A percentile compares a stretch with the other conserved stretches of the same genome.
Conservation (phyloP, 495 filamentous ascomycete species). For the Penicillium maclennaniae region DNA sequence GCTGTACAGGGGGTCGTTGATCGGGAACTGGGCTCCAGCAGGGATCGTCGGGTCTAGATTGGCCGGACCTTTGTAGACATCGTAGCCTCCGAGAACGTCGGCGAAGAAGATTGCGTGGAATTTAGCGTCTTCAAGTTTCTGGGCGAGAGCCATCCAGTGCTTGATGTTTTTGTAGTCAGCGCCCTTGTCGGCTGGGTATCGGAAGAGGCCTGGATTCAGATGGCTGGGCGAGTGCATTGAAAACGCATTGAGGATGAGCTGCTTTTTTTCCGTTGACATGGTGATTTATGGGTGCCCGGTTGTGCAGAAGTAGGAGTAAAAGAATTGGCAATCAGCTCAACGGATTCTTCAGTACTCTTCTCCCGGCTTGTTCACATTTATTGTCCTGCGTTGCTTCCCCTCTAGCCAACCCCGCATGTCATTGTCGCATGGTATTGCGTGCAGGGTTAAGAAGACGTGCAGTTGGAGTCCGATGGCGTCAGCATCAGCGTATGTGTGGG, state of each 20-base stretch:
- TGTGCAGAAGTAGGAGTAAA: background rate
- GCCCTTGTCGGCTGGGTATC: constrained; percentile 46
- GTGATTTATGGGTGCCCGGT: background rate
- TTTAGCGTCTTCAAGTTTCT: constrained; percentile 45
- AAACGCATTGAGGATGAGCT: constrained; percentile 57
- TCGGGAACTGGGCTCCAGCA: constrained; percentile 63
- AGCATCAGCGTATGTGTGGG: constrained; percentile 6
- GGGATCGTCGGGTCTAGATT: constrained; percentile 56
- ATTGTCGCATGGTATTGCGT: constrained; percentile 9
- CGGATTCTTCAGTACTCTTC: background rate
- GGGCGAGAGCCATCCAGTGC: constrained; percentile 44
- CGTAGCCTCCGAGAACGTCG: constrained; percentile 55
- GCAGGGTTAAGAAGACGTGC: constrained; percentile 22
- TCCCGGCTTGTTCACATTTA: constrained; percentile 1
- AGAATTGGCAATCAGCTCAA: background rate
- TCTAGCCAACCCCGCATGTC: constrained; percentile 15
- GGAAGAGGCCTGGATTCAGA: constrained; percentile 48
- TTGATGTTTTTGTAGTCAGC: constrained; percentile 44
- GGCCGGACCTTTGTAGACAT: constrained; percentile 57
- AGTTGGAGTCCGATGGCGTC: constrained; percentile 31
- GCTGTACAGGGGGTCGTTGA: constrained; percentile 50
- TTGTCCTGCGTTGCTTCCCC: constrained; percentile 4
- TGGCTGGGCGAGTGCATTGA: constrained; percentile 48
- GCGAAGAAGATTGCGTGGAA: constrained; percentile 58
- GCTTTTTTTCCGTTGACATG: constrained; percentile 34